Conservation (phyloP, 805 yeast species). For the Alloascoidea africana region DNA sequence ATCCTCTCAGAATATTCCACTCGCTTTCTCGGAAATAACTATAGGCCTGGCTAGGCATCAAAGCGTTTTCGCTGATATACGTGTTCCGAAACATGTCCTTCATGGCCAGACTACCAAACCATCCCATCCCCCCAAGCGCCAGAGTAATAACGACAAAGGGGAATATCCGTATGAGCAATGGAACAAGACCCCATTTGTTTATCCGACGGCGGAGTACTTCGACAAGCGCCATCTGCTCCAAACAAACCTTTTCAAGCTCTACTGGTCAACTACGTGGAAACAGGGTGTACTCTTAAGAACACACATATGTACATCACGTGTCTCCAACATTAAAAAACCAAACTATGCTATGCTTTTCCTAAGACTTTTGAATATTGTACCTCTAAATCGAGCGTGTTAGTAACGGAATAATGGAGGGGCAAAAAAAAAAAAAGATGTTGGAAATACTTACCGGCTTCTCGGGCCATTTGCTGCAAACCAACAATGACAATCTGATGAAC, state of each 20-base stretch:
- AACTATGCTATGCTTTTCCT: constrained; percentile 22
- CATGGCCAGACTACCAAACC: constrained; percentile 51
- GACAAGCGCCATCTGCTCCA: constrained; percentile 33
- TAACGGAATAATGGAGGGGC: background rate
- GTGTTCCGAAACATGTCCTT: constrained; percentile 75
- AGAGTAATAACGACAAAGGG: constrained; percentile 28
- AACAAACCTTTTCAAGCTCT: no score
- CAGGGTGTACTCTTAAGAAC: no score
- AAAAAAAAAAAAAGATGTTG: background rate
- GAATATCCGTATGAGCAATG: constrained; percentile 25
- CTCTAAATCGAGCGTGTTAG: constrained; percentile 12
- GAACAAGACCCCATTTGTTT: constrained; percentile 29
- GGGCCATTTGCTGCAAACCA: constrained; percentile 57
- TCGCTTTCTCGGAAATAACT: constrained; percentile 87
- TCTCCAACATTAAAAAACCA: no score
- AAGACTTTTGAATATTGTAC: constrained; percentile 25
- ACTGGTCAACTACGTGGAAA: no score
- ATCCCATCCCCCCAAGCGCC: constrained; percentile 30
- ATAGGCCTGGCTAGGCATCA: constrained; percentile 92
- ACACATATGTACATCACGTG: no score
- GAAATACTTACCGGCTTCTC: constrained; percentile 32
- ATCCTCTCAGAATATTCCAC: constrained; percentile 86
- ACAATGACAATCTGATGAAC: constrained; percentile 73
- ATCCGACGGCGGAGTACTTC: constrained; percentile 28
- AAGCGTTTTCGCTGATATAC: constrained; percentile 88